Evolutionary conservation across 108 stramenopile genomes (phyloP).

Genomic region (Skeletonema tropicum): DNA sequence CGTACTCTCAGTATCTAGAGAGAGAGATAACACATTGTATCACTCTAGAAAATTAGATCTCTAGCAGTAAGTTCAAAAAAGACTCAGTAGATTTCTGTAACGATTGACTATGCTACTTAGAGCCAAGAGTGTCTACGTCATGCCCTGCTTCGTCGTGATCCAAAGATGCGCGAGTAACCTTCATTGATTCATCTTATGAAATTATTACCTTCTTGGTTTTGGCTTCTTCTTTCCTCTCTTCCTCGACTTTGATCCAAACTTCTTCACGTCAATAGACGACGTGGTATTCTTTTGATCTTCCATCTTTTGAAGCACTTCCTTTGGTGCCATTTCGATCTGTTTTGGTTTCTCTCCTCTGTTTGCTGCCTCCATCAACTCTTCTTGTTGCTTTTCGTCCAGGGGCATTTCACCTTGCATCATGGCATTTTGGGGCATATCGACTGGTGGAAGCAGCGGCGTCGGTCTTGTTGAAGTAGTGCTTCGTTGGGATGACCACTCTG

Average conservation of each 20-base stretch:
- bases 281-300: conserved; percentile 13
- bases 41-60: too few relatives aligned
- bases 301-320: conserved; percentile 17
- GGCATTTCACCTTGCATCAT: neutral
- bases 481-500: conserved; percentile 9
- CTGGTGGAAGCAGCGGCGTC: conserved; percentile 16
- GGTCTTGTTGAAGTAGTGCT: neutral
- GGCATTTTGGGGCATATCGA: conserved; percentile 29
- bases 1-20: too few relatives aligned
- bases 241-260: conserved; percentile 36
- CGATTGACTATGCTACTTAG: too few relatives aligned
- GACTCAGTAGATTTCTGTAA: too few relatives aligned
- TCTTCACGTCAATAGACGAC: conserved; percentile 30
- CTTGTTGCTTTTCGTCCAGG: conserved; percentile 4
- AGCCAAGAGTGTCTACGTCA: too few relatives aligned
- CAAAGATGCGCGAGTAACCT: too few relatives aligned
- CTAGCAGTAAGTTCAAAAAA: too few relatives aligned
- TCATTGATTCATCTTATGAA: too few relatives aligned
- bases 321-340: conserved; percentile 43
- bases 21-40: too few relatives aligned
- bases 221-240: conserved; percentile 20
- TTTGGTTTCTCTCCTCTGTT: conserved; percentile 58
- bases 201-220: neutral
- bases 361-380: conserved; percentile 75
- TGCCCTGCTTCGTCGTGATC: too few relatives aligned